A percentile compares a stretch with the other conserved stretches of the same genome.
phyloP scores from a whole-genome alignment of 495 filamentous ascomycete species.

The Cercophora scortea region DNA sequence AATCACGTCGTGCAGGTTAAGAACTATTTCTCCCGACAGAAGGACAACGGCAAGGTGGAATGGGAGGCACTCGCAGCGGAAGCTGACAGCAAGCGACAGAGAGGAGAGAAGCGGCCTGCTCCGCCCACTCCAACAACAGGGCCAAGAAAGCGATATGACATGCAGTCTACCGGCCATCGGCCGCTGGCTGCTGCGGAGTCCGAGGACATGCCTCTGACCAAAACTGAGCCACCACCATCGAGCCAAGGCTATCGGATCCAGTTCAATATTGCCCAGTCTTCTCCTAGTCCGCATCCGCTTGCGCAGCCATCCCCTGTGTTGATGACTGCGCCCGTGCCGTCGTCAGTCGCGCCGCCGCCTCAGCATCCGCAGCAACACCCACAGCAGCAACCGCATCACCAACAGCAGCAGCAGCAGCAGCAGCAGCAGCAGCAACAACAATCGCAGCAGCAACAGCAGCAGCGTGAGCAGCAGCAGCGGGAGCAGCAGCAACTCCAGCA shows the following conservation, averaged over 20 bases:
- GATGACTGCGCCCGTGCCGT: constrained; percentile 8
- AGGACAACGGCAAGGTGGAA: constrained; percentile 50
- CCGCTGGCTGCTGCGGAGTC: constrained; percentile 49
- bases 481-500: neutral
- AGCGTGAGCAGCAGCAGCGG: neutral
- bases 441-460: neutral
- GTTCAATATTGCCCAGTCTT: constrained; percentile 31
- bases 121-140: constrained; percentile 54
- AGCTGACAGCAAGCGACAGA: constrained; percentile 60
- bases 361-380: neutral
- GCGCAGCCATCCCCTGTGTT: constrained; percentile 10
- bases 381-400: neutral
- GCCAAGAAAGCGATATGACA: constrained; percentile 39
- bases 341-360: neutral
- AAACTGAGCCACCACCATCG: constrained; percentile 28
- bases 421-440: neutral
- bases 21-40: constrained; percentile 79
- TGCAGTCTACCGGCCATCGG: constrained; percentile 48
- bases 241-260: constrained; percentile 31
- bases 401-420: neutral
- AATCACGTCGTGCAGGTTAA: constrained; percentile 55
- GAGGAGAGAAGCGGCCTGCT: constrained; percentile 66
- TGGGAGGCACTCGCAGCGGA: constrained; percentile 60
- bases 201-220: constrained; percentile 41
- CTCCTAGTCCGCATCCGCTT: constrained; percentile 16